Evolutionary conservation across 2,329 filamentous ascomycete species (phyloP).

Genomic region (Aspergillus sp.): DNA sequence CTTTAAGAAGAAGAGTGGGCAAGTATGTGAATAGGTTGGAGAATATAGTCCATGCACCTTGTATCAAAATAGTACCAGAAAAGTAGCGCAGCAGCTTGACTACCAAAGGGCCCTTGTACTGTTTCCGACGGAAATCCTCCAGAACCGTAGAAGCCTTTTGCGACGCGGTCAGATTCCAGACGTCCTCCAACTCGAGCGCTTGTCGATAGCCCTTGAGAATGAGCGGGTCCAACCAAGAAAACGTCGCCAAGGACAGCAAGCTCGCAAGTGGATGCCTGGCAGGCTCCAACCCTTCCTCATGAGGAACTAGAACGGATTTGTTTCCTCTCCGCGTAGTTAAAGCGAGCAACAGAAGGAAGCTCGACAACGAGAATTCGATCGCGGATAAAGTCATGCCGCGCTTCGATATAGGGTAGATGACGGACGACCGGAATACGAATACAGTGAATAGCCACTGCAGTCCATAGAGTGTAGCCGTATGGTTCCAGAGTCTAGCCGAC

Average conservation of each 20-base stretch:
- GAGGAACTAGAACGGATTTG: constrained; percentile 81
- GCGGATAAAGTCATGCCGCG: constrained; percentile 66
- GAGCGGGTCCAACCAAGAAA: constrained; percentile 86
- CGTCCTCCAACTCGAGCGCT: constrained; percentile 75
- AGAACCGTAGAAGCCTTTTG: constrained; percentile 85
- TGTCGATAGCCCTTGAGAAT: constrained; percentile 86
- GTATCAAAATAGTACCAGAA: constrained; percentile 69
- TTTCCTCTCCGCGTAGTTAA: constrained; percentile 88
- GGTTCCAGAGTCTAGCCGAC: constrained; percentile 82
- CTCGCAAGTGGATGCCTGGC: constrained; percentile 85
- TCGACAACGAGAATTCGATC: constrained; percentile 71
- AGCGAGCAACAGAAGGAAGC: constrained; percentile 72
- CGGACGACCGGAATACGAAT: constrained; percentile 77
- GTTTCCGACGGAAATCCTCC: constrained; percentile 77
- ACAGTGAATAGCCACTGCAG: constrained; percentile 76
- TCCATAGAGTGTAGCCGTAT: constrained; percentile 82
- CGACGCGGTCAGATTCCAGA: constrained; percentile 87
- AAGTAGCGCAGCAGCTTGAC: constrained; percentile 85
- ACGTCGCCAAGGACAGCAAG: constrained; percentile 81
- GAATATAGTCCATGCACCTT: constrained; percentile 77
- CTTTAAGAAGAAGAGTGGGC: constrained; percentile 85
- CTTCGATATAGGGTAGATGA: constrained; percentile 72
- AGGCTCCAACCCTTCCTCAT: constrained; percentile 84
- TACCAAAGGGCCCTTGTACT: constrained; percentile 75
- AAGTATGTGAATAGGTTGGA: constrained; percentile 84